Evolutionary conservation across 1,139 yeast species (phyloP), one percentile per base, ranked within the genome.

Genomic region (Petasospora fabianii): DNA sequence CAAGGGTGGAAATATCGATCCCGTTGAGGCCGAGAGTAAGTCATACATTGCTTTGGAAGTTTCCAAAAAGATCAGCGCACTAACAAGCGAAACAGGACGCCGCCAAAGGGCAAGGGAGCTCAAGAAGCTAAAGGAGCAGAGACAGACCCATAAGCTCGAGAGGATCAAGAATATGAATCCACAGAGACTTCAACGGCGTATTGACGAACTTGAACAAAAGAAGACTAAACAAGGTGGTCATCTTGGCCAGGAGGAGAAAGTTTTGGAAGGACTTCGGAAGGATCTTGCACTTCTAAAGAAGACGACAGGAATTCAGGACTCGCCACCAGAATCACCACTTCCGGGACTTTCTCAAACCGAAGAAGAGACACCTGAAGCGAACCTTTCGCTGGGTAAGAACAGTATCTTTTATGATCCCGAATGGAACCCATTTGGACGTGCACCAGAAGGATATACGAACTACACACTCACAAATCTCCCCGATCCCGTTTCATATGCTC

Each of bases 341-440:
- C n/a, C n/a, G n/a, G n/a, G n/a, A n/a, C n/a, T n/a, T n/a, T 20
- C 13, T 18, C 26, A 30, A 14, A 12, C 22, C 9, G 37, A n/a
- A 34, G 40, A 29, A 19, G 18, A 37, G 43, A 24, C 17, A 18
- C 27, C 28, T 29, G 14, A 19, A 26, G 35, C 16, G 30, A 38
- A 3, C 18, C 29, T 6, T 6, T 48, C 39, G 29, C 37, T 62
- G 10, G 67, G 66, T 6, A 39, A 45, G 5, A 54, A 53, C 24
- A 66, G 72, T 24, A 56, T 66, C 6, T 69, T 62, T 44, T 67
- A 61, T 48, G 71, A 69, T 43, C 64, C 65, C 10, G 71, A 68
- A 33, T 65, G 72, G 65, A 69, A 69, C 37, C 65, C 68, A 5
- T 41, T 53, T 7, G 74, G 74, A 1, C 35, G 18, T 19, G 61